Evolutionary conservation across 78 protist species (phyloP).

Genomic region (Thecamonas trahens): DNA sequence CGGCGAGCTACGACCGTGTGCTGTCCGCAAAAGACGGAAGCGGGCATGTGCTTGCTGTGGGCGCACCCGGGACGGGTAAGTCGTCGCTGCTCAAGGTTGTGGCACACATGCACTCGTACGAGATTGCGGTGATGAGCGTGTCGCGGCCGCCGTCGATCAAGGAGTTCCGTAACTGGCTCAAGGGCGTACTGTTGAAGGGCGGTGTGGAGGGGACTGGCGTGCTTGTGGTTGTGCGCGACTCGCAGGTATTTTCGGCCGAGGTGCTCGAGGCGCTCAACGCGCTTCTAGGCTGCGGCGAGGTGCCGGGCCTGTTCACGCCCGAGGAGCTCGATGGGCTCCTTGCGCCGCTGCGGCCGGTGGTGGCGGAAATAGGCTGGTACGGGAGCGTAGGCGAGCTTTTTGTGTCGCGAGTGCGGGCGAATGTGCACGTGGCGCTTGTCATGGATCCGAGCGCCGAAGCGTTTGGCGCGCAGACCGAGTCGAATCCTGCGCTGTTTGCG

Average conservation of each 20-base stretch:
- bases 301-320: constrained; percentile 73
- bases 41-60: constrained; percentile 61
- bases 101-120: constrained; percentile 21
- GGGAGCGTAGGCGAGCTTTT: constrained; percentile 42
- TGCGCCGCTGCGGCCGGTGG: constrained; percentile 34
- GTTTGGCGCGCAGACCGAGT: constrained; percentile 41
- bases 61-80: constrained; percentile 67
- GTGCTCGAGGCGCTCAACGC: constrained; percentile 64
- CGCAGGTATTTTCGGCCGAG: constrained; percentile 26
- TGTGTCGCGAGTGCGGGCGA: constrained; percentile 23
- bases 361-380: neutral
- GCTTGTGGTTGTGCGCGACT: constrained; percentile 66
- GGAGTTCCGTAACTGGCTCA: constrained; percentile 46
- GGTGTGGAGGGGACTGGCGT: constrained; percentile 45
- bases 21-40: no score
- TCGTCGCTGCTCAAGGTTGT: constrained; percentile 44
- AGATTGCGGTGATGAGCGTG: constrained; percentile 28
- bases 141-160: constrained; percentile 26
- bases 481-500: constrained; percentile 79
- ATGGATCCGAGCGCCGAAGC: constrained; percentile 45
- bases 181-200: constrained; percentile 29
- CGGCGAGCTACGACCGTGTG: constrained; percentile 64
- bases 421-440: constrained; percentile 55
- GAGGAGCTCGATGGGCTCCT: constrained; percentile 71
- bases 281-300: constrained; percentile 72